Evolutionary conservation across 73 alveolate genomes (phyloP).

Genomic region (Tetrahymena borealis): DNA sequence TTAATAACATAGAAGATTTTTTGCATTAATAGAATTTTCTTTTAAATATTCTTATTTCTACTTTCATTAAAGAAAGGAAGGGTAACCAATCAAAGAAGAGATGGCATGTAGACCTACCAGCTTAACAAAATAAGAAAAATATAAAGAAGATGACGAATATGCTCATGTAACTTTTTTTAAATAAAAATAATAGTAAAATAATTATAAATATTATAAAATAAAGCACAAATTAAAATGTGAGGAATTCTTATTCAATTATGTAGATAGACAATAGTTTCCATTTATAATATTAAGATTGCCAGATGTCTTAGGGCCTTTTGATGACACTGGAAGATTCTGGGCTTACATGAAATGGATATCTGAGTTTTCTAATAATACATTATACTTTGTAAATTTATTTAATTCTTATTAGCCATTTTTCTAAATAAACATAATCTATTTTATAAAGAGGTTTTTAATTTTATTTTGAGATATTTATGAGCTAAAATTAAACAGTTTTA

Average conservation of each 20-base stretch:
- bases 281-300: slow-evolving; percentile 54
- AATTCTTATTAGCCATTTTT: neutral
- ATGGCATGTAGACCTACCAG: slow-evolving; percentile 9
- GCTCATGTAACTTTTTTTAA: neutral
- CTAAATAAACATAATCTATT: too few relatives aligned
- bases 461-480: too few relatives aligned
- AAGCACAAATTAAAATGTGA: slow-evolving; percentile 34
- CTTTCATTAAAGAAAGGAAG: neutral
- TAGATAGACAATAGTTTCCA: neutral
- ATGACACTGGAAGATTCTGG: slow-evolving; percentile 69
- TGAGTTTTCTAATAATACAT: slow-evolving; percentile 12
- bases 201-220: neutral
- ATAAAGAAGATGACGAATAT: slow-evolving; percentile 29
- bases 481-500: too few relatives aligned
- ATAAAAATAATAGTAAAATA: neutral
- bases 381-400: slow-evolving; percentile 33
- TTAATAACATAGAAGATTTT: neutral
- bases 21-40: neutral
- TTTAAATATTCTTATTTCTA: neutral
- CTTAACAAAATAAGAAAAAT: neutral
- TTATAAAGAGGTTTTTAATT: too few relatives aligned
- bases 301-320: slow-evolving; percentile 77
- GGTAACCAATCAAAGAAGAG: slow-evolving; percentile 20
- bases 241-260: slow-evolving; percentile 20
- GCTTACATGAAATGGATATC: slow-evolving; percentile 47